phyloP scores from a whole-genome alignment of 495 filamentous ascomycete species.

The Xylaria palmicola region DNA sequence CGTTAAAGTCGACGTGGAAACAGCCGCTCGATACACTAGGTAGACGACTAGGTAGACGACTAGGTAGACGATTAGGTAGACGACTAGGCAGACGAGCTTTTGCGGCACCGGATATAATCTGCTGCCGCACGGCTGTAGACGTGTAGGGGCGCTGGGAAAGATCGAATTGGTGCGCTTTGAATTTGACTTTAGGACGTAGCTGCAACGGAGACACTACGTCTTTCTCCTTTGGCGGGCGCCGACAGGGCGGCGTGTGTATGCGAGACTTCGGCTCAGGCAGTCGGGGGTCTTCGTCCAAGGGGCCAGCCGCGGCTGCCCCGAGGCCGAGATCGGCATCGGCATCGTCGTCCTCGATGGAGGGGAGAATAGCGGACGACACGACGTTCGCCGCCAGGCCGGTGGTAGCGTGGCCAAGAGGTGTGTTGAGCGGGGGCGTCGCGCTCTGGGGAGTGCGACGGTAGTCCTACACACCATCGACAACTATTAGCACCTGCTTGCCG shows the following conservation, averaged over 20 bases:
- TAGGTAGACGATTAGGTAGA: neutral
- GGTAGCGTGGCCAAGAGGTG: neutral
- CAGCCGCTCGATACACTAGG: no score
- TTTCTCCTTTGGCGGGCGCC: neutral
- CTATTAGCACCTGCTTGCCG: neutral
- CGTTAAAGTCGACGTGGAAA: constrained; percentile 48
- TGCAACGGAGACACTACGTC: constrained; percentile 17
- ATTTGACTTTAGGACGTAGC: constrained; percentile 17
- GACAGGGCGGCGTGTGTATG: neutral
- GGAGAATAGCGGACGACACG: neutral
- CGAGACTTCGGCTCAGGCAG: neutral
- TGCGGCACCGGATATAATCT: constrained; percentile 19
- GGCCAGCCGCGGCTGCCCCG: neutral
- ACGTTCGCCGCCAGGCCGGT: neutral
- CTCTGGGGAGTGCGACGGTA: constrained; percentile 11
- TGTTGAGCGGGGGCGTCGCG: neutral
- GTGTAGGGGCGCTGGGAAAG: constrained; percentile 34
- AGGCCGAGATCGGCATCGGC: neutral
- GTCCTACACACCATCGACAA: constrained; percentile 12
- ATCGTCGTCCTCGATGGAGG: constrained; percentile 10
- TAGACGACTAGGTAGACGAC: constrained; percentile 6
- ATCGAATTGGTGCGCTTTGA: constrained; percentile 22
- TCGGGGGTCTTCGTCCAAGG: neutral
- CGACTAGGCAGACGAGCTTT: constrained; percentile 16
- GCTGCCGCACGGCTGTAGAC: constrained; percentile 21